phyloP scores from a whole-genome alignment of 2,329 filamentous ascomycete species.

The Fusarium goolgardi region DNA sequence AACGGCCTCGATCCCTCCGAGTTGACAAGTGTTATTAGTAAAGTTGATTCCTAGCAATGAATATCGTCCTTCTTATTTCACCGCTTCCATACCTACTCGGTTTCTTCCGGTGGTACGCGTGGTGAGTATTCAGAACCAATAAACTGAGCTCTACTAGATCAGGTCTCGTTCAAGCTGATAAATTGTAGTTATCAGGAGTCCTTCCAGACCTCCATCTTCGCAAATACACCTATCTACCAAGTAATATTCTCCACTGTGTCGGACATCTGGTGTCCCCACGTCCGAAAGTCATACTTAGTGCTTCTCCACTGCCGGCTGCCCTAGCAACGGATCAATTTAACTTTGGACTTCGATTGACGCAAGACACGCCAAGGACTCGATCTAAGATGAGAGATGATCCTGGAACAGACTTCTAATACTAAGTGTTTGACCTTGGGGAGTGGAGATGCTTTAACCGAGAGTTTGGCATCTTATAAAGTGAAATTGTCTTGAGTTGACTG shows the following conservation, averaged over 20 bases:
- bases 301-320: slow-evolving; percentile 17
- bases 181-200: not conserved
- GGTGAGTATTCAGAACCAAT: not conserved
- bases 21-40: not conserved
- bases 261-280: not conserved
- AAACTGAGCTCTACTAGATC: not conserved
- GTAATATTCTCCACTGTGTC: slow-evolving; percentile 5
- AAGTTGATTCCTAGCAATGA: not conserved
- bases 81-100: not conserved
- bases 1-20: not conserved
- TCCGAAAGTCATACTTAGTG: not conserved
- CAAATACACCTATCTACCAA: not conserved
- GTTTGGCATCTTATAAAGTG: not conserved
- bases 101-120: not conserved
- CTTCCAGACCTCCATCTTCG: not conserved
- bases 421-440: not conserved
- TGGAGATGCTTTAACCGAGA: slow-evolving; percentile 5
- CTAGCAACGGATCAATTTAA: slow-evolving; percentile 21
- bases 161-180: not conserved
- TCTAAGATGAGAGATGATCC: not conserved
- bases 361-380: slow-evolving; percentile 22
- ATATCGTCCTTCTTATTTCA: not conserved
- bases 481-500: slow-evolving; percentile 7
- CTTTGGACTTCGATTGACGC: slow-evolving; percentile 20
- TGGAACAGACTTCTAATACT: slow-evolving; percentile 1